Evolutionary conservation across 768 basidiomycete species (phyloP), one percentile per base, ranked within the genome.

Genomic region (Mycena vitilis): DNA sequence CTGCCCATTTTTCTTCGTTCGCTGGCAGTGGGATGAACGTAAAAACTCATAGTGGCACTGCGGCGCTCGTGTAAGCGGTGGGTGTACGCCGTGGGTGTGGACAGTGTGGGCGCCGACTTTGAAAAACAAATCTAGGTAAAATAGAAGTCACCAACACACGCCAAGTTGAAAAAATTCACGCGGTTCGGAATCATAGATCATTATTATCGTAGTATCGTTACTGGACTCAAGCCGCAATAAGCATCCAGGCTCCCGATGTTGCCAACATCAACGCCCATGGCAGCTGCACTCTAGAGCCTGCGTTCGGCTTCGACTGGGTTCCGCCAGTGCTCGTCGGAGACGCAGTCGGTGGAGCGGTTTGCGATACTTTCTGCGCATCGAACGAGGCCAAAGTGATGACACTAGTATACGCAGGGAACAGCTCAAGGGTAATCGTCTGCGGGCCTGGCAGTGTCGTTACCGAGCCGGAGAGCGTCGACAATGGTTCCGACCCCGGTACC

Each of bases 371-470:
- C 59, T 60, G 30, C 47, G 59, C 59, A 34, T 60, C 59, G 47
- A 60, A 47, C 45, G 44, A 12, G 10, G 59, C 59, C 59, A 60
- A 30, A 7, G 47, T 30, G 47, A 60, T 60, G 25, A 49, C 36
- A 36, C 47, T 60, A 5, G 59, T 23, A 60, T 60, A 60, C 16
- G 30, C 59, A 36, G 59, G 59, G 59, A 60, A 60, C 15, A 60
- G 34, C 36, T 60, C 59, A 20, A 60, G 47, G 45, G 59, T 60
- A 47, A 60, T 37, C 49, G 59, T 60, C 59, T 60, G 59, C 45
- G 59, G 59, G 47, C 59, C 59, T 13, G 44, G 45, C 18, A 60
- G 59, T n/a, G 45, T 34, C 44, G 59, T 60, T 47, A 60, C 47
- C 16, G 47, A 40, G 25, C 59, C 59, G 16, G 45, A 10, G 45